phyloP scores from a whole-genome alignment of 1,139 yeast species.

The Barnettozyma hawaiiensis region DNA sequence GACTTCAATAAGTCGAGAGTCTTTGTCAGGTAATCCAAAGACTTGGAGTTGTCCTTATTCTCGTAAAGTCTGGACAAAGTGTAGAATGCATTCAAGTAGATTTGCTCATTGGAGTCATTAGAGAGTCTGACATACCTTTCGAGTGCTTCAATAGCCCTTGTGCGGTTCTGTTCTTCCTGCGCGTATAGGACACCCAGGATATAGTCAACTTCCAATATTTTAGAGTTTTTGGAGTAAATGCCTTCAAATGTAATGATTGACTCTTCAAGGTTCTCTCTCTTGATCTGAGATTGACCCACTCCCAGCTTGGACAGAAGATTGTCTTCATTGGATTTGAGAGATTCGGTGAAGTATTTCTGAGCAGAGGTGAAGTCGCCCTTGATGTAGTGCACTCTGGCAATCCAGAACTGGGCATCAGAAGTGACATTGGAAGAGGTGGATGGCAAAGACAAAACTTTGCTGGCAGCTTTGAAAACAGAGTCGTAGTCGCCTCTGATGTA shows the following conservation, averaged over 20 bases:
- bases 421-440: slow-evolving; percentile 40
- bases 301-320: slow-evolving; percentile 74
- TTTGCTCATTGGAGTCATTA: slow-evolving; percentile 53
- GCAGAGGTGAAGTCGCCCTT: slow-evolving; percentile 59
- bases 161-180: slow-evolving; percentile 24
- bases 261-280: slow-evolving; percentile 72
- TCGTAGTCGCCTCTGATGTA: slow-evolving; percentile 57
- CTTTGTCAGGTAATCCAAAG: slow-evolving; percentile 50
- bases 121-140: slow-evolving; percentile 70
- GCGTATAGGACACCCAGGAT: slow-evolving; percentile 72
- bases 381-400: slow-evolving; percentile 69
- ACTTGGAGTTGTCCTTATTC: slow-evolving; percentile 49
- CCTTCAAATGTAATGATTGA: slow-evolving; percentile 82
- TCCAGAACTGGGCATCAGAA: slow-evolving; percentile 84
- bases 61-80: slow-evolving; percentile 68
- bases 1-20: slow-evolving; percentile 49
- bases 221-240: slow-evolving; percentile 60
- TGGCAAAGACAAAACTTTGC: slow-evolving; percentile 40
- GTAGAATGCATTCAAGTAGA: slow-evolving; percentile 63
- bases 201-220: slow-evolving; percentile 69
- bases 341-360: slow-evolving; percentile 65
- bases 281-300: slow-evolving; percentile 77
- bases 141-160: slow-evolving; percentile 57
- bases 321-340: slow-evolving; percentile 55
- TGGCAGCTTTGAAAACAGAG: slow-evolving; percentile 51